These are phyloP conservation scores for Mangifera indica DNA, from an alignment of 345 rosid species.

Conservation along the genomic window DNA sequence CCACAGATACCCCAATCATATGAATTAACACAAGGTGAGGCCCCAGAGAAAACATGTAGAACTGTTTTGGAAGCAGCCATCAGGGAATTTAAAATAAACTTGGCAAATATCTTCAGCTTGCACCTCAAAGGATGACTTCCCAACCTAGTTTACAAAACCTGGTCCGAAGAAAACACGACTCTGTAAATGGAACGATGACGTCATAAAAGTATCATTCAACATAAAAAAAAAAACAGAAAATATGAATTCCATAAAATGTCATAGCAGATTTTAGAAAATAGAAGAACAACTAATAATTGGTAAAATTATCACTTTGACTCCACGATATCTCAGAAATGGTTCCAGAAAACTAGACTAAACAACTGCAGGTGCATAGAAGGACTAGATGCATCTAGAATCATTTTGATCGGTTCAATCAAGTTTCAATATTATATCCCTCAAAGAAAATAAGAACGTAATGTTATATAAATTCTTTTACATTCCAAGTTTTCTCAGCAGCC, in stretches of 20 bases:
- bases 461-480: neutral
- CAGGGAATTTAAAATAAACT: slow-evolving; percentile 4
- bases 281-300: too few relatives aligned
- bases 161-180: neutral
- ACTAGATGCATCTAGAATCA: neutral
- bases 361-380: neutral
- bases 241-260: too few relatives aligned
- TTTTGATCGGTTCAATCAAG: neutral
- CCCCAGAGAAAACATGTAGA: slow-evolving; percentile 33
- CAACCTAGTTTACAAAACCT: slow-evolving; percentile 4
- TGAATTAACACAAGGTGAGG: slow-evolving; percentile 24
- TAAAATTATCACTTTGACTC: too few relatives aligned
- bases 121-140: slow-evolving; percentile 3
- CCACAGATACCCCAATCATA: slow-evolving; percentile 24
- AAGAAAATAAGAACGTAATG: neutral
- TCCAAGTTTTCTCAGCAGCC: neutral
- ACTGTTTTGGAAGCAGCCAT: slow-evolving; percentile 48
- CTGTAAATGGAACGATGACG: neutral
- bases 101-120: slow-evolving; percentile 10
- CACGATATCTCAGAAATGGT: neutral
- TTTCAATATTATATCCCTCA: neutral
- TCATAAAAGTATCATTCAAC: too few relatives aligned
- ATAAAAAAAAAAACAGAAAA: too few relatives aligned
- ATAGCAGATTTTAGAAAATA: too few relatives aligned
- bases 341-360: neutral